A percentile compares a stretch with the other conserved stretches of the same genome.
These are phyloP conservation scores for Rhizophagus sp. DNA, from an alignment of 192 early-diverging fungal species.

Conservation along the genomic window DNA sequence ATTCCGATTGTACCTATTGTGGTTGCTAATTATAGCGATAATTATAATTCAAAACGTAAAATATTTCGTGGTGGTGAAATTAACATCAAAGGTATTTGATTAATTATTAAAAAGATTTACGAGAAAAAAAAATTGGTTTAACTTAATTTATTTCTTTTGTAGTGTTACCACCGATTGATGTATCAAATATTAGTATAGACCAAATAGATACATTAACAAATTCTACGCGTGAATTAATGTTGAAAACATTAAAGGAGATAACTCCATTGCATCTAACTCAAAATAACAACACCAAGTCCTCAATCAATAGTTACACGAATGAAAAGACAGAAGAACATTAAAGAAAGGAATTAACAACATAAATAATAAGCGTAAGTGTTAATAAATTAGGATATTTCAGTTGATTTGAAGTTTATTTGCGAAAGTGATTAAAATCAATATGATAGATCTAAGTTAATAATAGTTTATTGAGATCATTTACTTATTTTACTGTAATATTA, in stretches of 20 bases:
- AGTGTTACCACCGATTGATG: slow-evolving; percentile 55
- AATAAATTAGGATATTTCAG: too few species aligned
- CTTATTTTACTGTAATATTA: too few species aligned
- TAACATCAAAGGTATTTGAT: slow-evolving; percentile 52
- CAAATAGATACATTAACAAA: slow-evolving; percentile 49
- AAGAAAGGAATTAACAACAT: too few species aligned
- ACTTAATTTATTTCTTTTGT: neutral
- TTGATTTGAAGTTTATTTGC: too few species aligned
- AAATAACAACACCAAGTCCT: neutral
- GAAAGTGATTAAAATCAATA: too few species aligned
- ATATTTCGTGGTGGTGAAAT: slow-evolving; percentile 55
- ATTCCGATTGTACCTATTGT: slow-evolving; percentile 91
- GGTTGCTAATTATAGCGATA: slow-evolving; percentile 65
- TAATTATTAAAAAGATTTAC: neutral
- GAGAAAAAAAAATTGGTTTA: neutral
- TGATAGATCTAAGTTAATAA: too few species aligned
- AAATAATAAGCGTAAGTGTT: too few species aligned
- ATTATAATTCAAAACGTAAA: slow-evolving; percentile 56
- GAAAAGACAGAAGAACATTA: too few species aligned
- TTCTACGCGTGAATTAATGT: slow-evolving; percentile 51
- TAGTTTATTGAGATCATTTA: too few species aligned
- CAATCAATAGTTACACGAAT: too few species aligned
- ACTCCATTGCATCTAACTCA: slow-evolving; percentile 12
- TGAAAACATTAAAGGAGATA: slow-evolving; percentile 53
- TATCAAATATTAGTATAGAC: slow-evolving; percentile 39